Evolutionary conservation across 208 protist species (phyloP).

Genomic region (Entamoeba dispar): DNA sequence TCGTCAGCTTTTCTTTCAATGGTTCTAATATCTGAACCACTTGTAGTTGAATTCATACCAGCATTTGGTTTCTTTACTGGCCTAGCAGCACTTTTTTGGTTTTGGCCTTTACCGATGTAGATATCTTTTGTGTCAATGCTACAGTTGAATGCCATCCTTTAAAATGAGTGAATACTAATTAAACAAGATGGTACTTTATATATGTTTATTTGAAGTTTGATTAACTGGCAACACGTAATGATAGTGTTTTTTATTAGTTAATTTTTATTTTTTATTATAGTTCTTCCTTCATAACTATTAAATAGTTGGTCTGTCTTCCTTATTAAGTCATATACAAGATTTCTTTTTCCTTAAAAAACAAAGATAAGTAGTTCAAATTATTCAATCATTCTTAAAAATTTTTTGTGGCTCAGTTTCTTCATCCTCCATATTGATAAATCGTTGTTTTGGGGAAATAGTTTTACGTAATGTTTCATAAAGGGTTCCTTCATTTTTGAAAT

Average conservation of each 20-base stretch:
- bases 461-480: not conserved
- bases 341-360: no score
- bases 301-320: no score
- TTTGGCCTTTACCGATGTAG: not conserved
- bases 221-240: not conserved
- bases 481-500: not conserved
- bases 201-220: not conserved
- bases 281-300: no score
- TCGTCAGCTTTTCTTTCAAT: not conserved
- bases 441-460: not conserved
- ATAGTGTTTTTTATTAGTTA: not conserved
- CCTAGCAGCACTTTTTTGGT: not conserved
- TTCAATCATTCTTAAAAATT: no score
- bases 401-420: not conserved
- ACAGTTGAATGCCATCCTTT: not conserved
- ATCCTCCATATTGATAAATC: not conserved
- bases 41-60: not conserved
- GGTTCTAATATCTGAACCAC: not conserved
- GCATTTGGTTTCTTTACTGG: not conserved
- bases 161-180: no score
- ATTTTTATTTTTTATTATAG: not conserved
- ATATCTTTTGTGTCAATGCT: not conserved
- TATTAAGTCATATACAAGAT: no score
- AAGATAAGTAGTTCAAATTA: no score
- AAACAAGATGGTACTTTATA: not conserved